phyloP scores from a whole-genome alignment of 208 protist species.

The Trypanosoma mega region DNA sequence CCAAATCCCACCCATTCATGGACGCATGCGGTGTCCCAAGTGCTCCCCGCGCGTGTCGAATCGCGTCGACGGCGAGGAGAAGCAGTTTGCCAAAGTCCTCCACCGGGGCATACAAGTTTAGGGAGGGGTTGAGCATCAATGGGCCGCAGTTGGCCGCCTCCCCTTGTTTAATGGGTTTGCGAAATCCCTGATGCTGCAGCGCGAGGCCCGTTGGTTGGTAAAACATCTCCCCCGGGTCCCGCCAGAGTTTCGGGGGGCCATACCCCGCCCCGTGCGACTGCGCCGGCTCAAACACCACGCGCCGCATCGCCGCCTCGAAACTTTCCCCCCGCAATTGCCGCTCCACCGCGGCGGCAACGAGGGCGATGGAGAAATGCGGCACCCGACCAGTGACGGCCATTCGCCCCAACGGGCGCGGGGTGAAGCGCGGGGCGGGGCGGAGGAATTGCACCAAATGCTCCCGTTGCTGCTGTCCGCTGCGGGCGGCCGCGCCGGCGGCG shows the following conservation, averaged over 20 bases:
- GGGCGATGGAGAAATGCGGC: constrained; percentile 73
- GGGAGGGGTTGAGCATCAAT: constrained; percentile 61
- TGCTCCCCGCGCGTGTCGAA: constrained; percentile 52
- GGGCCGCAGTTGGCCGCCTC: constrained; percentile 54
- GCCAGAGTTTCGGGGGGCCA: constrained; percentile 68
- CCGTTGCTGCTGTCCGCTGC: constrained; percentile 63
- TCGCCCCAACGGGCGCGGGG: constrained; percentile 14
- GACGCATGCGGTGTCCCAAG: constrained; percentile 22
- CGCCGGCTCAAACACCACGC: constrained; percentile 58
- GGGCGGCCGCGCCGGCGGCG: constrained; percentile 21
- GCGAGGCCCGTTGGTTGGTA: constrained; percentile 76
- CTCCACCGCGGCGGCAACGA: constrained; percentile 76
- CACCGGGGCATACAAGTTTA: constrained; percentile 75
- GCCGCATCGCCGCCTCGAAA: constrained; percentile 71
- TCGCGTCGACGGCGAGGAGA: constrained; percentile 71
- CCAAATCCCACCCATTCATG: constrained; percentile 87
- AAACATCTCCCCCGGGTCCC: constrained; percentile 78
- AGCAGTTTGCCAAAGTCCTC: constrained; percentile 85
- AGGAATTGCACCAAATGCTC: constrained; percentile 70
- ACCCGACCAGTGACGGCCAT: constrained; percentile 22
- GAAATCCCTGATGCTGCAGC: constrained; percentile 58
- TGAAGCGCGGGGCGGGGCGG: constrained; percentile 28
- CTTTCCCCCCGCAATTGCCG: constrained; percentile 48
- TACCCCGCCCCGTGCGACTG: constrained; percentile 70
- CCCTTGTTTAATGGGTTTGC: constrained; percentile 34